phyloP scores from a whole-genome alignment of 202 grass and related monocot genomes.

The Elaeis oleifera region DNA sequence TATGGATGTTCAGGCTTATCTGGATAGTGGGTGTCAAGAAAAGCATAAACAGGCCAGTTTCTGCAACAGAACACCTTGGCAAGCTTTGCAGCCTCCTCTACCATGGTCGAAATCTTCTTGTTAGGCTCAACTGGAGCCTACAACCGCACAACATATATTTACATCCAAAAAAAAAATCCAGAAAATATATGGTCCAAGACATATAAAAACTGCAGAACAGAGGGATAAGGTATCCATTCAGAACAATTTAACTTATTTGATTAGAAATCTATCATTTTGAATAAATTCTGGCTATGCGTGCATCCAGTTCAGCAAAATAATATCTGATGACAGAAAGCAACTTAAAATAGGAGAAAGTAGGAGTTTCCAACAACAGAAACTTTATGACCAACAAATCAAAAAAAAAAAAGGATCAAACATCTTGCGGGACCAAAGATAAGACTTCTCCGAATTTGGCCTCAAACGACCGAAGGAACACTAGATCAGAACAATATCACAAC shows the following conservation, averaged over 20 bases:
- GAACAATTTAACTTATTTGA: too few species aligned
- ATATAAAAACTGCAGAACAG: background rate
- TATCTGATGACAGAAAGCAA: too few species aligned
- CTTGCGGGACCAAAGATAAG: too few species aligned
- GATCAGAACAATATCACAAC: background rate
- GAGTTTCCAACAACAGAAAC: too few species aligned
- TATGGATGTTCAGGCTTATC: slow-evolving; percentile 79
- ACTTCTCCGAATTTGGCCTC: too few species aligned
- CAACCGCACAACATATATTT: background rate
- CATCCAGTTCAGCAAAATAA: too few species aligned
- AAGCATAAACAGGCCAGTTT: slow-evolving; percentile 72
- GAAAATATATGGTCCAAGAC: background rate
- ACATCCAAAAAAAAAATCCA: background rate
- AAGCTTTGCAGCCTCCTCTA: slow-evolving; percentile 59
- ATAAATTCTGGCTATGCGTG: too few species aligned
- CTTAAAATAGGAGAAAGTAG: too few species aligned
- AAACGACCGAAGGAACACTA: too few species aligned
- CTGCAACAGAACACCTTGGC: slow-evolving; percentile 67
- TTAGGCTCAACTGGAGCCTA: slow-evolving; percentile 71
- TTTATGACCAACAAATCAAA: too few species aligned
- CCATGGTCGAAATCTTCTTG: slow-evolving; percentile 76
- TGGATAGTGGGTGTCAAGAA: slow-evolving; percentile 69
- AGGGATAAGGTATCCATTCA: background rate
- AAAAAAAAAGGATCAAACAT: too few species aligned
- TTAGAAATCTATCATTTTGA: too few species aligned